A percentile compares a stretch with the other conserved stretches of the same genome.
Evolutionary conservation across 106 monocot species (phyloP).

Genomic region (Acorus calamus): DNA sequence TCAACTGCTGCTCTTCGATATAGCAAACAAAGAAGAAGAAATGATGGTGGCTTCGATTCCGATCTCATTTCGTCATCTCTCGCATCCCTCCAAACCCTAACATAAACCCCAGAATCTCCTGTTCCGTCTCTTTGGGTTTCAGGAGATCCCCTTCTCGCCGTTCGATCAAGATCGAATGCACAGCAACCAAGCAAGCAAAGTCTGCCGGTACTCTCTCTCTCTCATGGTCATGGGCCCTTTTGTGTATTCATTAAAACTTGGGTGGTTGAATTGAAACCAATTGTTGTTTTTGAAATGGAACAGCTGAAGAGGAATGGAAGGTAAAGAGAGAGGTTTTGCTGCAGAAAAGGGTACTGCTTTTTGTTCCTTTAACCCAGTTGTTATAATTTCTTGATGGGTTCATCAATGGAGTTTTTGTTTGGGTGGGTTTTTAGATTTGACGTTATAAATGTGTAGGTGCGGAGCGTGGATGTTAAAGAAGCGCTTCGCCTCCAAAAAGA

Average conservation of each 20-base stretch:
- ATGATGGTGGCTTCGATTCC: too few species aligned
- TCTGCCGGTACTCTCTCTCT: constrained; percentile 32
- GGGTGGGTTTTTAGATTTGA: background rate
- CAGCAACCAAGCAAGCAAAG: constrained; percentile 63
- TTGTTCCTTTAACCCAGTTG: background rate
- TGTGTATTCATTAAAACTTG: background rate
- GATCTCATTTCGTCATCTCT: too few species aligned
- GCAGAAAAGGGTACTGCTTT: constrained; percentile 52
- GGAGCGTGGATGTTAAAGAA: constrained; percentile 89
- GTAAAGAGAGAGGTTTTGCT: constrained; percentile 62
- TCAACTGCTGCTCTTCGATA: too few species aligned
- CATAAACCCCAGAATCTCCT: too few species aligned
- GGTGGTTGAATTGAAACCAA: background rate
- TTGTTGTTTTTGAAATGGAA: constrained; percentile 1
- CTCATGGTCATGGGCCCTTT: background rate
- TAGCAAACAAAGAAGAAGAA: too few species aligned
- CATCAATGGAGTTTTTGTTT: background rate
- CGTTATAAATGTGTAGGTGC: constrained; percentile 33
- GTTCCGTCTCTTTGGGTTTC: too few species aligned
- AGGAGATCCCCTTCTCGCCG: background rate
- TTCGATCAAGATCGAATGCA: constrained; percentile 23
- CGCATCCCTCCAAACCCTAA: too few species aligned
- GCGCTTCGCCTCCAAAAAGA: constrained; percentile 89
- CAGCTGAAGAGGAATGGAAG: constrained; percentile 93
- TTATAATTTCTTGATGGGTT: background rate